Percentiles rank a stretch among this genome's conserved stretches.
Evolutionary conservation across 768 basidiomycete species (phyloP).

Genomic region (Suillus luteus): DNA sequence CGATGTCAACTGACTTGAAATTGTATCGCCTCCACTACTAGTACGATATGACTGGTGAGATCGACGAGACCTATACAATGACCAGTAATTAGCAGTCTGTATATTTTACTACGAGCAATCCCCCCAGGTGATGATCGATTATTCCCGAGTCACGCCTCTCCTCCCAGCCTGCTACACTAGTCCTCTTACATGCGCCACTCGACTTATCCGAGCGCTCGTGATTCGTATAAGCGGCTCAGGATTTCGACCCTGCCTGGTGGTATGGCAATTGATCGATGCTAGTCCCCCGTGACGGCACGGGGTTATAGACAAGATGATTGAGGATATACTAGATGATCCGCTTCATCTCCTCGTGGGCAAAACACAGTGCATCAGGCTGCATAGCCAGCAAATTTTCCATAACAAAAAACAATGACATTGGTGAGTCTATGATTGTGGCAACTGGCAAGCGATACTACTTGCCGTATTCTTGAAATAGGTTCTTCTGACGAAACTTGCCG

Average conservation of each 20-base stretch:
- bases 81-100: not conserved
- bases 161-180: not conserved
- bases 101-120: not conserved
- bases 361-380: not conserved
- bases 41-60: not conserved
- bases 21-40: not conserved
- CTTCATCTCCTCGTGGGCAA: not conserved
- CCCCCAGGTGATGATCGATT: not conserved
- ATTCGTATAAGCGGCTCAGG: not conserved
- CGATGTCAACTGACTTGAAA: not conserved
- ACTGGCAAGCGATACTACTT: not conserved
- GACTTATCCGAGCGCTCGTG: not conserved
- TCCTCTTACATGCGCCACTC: not conserved
- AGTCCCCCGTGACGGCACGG: not conserved
- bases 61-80: not conserved
- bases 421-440: not conserved
- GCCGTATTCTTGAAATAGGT: not conserved
- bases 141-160: not conserved
- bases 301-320: not conserved
- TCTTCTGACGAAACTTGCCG: constrained; percentile 1
- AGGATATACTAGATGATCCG: not conserved
- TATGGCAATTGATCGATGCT: not conserved
- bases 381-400: not conserved
- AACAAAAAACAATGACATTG: not conserved
- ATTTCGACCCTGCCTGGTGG: not conserved